A percentile compares a stretch with the other conserved stretches of the same genome.
Evolutionary conservation across 441 rosid species (phyloP).

Genomic region (Gossypium schwendimanii): DNA sequence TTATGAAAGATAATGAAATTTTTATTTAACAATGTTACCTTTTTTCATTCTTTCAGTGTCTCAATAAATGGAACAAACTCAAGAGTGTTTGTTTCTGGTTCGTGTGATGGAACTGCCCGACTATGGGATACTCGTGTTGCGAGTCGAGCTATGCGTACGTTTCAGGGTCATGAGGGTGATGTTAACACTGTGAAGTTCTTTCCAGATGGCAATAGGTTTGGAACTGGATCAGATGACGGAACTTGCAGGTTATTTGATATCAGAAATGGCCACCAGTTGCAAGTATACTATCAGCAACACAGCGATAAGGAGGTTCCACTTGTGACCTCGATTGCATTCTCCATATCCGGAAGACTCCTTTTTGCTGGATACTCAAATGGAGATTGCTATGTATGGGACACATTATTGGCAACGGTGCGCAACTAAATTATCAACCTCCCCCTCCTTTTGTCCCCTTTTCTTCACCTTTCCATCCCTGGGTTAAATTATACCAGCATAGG

Average conservation of each 20-base stretch:
- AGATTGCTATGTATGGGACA: constrained; percentile 88
- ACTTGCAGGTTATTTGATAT: constrained; percentile 89
- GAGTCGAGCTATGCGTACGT: constrained; percentile 78
- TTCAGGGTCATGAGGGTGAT: constrained; percentile 94
- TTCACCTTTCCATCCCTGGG: not conserved
- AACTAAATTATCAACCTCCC: not conserved
- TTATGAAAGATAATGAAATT: not conserved
- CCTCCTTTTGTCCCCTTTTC: not conserved
- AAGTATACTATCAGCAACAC: constrained; percentile 56
- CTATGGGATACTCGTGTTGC: constrained; percentile 98
- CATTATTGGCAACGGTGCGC: constrained; percentile 72
- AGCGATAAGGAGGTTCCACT: constrained; percentile 42
- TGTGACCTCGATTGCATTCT: constrained; percentile 84
- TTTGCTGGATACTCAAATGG: constrained; percentile 80
- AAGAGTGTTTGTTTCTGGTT: constrained; percentile 84
- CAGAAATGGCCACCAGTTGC: constrained; percentile 91
- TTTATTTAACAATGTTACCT: constrained; percentile 1
- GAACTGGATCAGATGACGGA: constrained; percentile 96
- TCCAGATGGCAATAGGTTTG: constrained; percentile 96
- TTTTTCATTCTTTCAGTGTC: constrained; percentile 44
- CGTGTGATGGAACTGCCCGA: constrained; percentile 85
- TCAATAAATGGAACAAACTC: constrained; percentile 71
- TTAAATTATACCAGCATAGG: not conserved
- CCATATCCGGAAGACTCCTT: constrained; percentile 89
- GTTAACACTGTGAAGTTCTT: constrained; percentile 88